phyloP scores from a whole-genome alignment of 2,329 filamentous ascomycete species.

The Pseudogymnoascus pannorum region DNA sequence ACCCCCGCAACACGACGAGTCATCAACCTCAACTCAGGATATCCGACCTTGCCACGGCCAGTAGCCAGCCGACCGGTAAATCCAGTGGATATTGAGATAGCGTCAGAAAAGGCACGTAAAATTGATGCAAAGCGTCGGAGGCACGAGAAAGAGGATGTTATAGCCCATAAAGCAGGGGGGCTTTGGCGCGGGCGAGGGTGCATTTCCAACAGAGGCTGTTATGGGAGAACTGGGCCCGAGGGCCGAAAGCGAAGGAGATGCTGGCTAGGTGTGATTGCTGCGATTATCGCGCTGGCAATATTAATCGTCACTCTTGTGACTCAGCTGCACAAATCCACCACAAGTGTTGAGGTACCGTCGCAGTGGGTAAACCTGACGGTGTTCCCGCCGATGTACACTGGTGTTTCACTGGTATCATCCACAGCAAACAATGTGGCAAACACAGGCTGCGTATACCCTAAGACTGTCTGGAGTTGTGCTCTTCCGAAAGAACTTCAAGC shows the following conservation, averaged over 20 bases:
- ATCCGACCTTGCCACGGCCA: constrained; percentile 16
- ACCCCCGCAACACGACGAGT: constrained; percentile 34
- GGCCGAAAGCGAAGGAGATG: constrained; percentile 56
- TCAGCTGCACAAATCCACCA: constrained; percentile 40
- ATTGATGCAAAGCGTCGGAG: constrained; percentile 40
- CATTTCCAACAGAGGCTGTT: constrained; percentile 56
- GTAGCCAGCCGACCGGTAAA: background rate
- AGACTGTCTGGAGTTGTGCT: constrained; percentile 78
- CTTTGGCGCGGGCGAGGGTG: constrained; percentile 61
- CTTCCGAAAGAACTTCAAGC: constrained; percentile 71
- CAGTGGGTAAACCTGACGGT: constrained; percentile 79
- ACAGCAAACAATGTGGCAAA: constrained; percentile 58
- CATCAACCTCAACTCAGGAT: constrained; percentile 28
- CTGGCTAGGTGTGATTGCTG: constrained; percentile 45
- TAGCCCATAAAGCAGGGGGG: constrained; percentile 49
- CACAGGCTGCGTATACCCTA: constrained; percentile 62
- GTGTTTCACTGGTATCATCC: constrained; percentile 69
- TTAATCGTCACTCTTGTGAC: constrained; percentile 52
- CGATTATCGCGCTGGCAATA: constrained; percentile 47
- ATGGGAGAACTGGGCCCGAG: constrained; percentile 55
- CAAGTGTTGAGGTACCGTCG: constrained; percentile 34
- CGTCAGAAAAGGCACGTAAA: constrained; percentile 23
- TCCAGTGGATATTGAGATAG: constrained; percentile 13
- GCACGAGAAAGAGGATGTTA: constrained; percentile 59
- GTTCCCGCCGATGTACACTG: constrained; percentile 81